Conservation (phyloP, 495 filamentous ascomycete species). For the Aspergillus baeticus region DNA sequence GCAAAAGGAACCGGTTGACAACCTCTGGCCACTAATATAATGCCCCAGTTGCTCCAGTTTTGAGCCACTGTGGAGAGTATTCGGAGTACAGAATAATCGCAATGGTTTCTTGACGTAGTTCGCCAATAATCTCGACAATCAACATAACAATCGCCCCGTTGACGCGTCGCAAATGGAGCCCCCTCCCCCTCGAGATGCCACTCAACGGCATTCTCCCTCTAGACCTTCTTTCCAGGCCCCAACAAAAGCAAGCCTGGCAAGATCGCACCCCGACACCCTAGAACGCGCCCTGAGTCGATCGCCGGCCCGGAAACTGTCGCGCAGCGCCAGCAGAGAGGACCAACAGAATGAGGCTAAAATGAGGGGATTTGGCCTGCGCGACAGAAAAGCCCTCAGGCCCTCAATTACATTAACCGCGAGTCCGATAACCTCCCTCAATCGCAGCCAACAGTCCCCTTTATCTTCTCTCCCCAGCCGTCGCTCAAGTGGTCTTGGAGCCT, state of each 20-base stretch:
- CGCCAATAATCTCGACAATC: constrained; percentile 56
- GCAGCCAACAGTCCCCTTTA: constrained; percentile 26
- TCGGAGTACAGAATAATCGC: background rate
- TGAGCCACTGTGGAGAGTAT: too few relatives aligned
- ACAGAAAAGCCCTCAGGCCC: constrained; percentile 37
- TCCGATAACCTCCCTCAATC: constrained; percentile 25
- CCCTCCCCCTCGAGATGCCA: constrained; percentile 24
- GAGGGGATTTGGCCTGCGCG: constrained; percentile 31
- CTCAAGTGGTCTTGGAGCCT: constrained; percentile 35
- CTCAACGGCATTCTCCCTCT: constrained; percentile 22
- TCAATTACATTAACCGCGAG: constrained; percentile 39
- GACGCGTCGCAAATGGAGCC: constrained; percentile 32
- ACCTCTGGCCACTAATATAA: too few relatives aligned
- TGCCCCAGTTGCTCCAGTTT: too few relatives aligned
- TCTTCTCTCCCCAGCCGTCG: constrained; percentile 21
- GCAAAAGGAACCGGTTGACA: too few relatives aligned
- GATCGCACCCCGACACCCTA: constrained; percentile 60
- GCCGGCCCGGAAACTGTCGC: constrained; percentile 22
- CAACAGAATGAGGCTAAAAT: constrained; percentile 23
- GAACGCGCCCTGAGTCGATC: constrained; percentile 45
- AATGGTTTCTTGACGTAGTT: background rate
- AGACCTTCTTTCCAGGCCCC: constrained; percentile 65
- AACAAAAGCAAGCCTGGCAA: constrained; percentile 61
- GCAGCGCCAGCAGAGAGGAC: constrained; percentile 16
- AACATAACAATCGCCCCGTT: constrained; percentile 22